Base-by-base conservation (phyloP, 2,329 filamentous ascomycete genomes). In the Eurotiales sp. region DNA sequence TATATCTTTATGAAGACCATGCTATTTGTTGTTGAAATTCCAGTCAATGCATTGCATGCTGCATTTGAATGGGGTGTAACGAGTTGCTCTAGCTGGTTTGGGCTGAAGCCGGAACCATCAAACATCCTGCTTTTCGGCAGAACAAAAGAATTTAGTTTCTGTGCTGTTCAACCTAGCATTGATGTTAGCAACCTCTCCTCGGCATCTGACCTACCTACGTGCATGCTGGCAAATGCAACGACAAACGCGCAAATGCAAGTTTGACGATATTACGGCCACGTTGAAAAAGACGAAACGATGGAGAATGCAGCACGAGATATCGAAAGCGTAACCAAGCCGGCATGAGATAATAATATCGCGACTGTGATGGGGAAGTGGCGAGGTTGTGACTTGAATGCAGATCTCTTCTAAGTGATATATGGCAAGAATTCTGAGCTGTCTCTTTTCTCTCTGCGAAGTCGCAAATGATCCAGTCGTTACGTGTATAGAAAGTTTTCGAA, bases 401-500 rank as follows among this genome's bases (percentile, higher is more conserved):
- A 21, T 50, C n/a, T n/a, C n/a, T n/a, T n/a, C 30, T 27, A 43
- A 36, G 46, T 48, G 46, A 48, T 48, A 40, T 32, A 48, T 40
- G 39, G 25, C 46, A 48, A 41, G 22, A 21, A 21, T 43, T 32
- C 39, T n/a, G 23, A 46, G 25, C 40, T 49, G 34, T 49, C 21
- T 49, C 23, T 41, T 3, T 46, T 47, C 23, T 51, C 29, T 51
- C 41, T 49, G 50, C 50, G 29, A 41, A 60, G 61, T 59, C 66
- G 68, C 65, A 68, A 65, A 68, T 64, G 65, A 67, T 62, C 67
- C 66, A 65, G 67, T 70, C 70, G 69, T 72, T 72, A 72, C 67
- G 63, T 66, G 64, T 59, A 62, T 56, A 58, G 62, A 60, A 63
- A 65, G 61, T 66, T 60, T n/a, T 64, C 57, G 63, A 56, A 66